phyloP scores from a whole-genome alignment of 768 basidiomycete genomes.

The Albatrellus ellisii region DNA sequence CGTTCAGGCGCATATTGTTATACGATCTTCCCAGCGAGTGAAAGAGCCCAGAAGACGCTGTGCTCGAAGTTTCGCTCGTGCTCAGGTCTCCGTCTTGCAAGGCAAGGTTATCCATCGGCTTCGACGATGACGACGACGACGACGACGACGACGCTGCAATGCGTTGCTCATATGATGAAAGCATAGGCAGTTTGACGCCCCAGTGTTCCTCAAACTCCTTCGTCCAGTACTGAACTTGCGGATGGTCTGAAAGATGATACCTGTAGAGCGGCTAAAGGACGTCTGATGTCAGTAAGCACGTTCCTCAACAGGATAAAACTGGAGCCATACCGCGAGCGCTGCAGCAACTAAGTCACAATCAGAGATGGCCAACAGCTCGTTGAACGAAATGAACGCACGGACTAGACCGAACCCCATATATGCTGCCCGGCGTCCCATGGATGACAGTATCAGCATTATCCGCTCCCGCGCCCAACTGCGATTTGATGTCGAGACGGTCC shows the following conservation, averaged over 20 bases:
- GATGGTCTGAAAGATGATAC: slow-evolving; percentile 45
- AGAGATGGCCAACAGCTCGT: slow-evolving; percentile 27
- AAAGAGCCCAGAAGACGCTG: background rate
- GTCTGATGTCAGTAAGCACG: background rate
- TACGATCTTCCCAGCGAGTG: slow-evolving; percentile 7
- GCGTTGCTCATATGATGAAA: background rate
- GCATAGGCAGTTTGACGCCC: slow-evolving; percentile 39
- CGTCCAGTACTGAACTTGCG: slow-evolving; percentile 42
- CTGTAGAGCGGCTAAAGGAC: slow-evolving; percentile 46
- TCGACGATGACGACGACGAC: slow-evolving; percentile 1
- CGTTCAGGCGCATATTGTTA: slow-evolving; percentile 3
- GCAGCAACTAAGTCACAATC: slow-evolving; percentile 44
- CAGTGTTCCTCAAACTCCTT: slow-evolving; percentile 51
- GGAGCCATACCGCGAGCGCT: slow-evolving; percentile 46
- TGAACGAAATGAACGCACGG: slow-evolving; percentile 22
- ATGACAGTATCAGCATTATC: slow-evolving; percentile 26
- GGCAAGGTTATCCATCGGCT: background rate
- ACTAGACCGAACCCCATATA: slow-evolving; percentile 32
- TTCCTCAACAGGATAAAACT: slow-evolving; percentile 15
- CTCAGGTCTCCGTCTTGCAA: slow-evolving; percentile 5
- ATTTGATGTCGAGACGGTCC: slow-evolving; percentile 3
- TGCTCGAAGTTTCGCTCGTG: slow-evolving; percentile 3
- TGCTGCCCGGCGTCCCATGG: slow-evolving; percentile 28
- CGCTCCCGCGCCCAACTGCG: slow-evolving; percentile 25
- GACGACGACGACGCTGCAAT: slow-evolving; percentile 3